These are phyloP conservation scores for Pecoramyces ruminantium DNA, from an alignment of 192 early-diverging fungal species.

Conservation along the genomic window DNA sequence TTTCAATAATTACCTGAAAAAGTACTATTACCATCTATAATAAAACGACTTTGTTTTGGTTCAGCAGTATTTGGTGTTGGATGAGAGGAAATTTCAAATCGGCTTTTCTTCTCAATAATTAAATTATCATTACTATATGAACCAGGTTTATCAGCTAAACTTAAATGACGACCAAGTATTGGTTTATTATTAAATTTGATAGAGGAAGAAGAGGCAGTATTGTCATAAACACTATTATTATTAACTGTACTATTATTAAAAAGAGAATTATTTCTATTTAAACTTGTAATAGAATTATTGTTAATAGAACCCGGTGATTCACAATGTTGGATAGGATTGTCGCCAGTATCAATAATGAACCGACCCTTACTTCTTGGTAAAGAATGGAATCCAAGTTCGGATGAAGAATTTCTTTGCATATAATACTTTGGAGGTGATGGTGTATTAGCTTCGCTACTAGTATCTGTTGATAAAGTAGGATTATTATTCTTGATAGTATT, in stretches of 20 bases:
- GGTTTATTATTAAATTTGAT: not conserved
- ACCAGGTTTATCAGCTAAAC: not conserved
- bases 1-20: too few species aligned
- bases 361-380: not conserved
- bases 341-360: not conserved
- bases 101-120: not conserved
- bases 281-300: not conserved
- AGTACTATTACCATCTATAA: not conserved
- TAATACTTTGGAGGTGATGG: not conserved
- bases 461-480: not conserved
- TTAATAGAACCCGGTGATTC: not conserved
- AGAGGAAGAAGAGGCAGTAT: not conserved
- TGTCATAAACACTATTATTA: not conserved
- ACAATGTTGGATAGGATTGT: not conserved
- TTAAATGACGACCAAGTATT: not conserved
- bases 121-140: not conserved
- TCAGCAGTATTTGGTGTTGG: not conserved
- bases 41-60: not conserved
- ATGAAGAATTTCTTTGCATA: not conserved
- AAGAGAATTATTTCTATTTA: not conserved
- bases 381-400: not conserved
- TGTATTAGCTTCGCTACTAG: not conserved
- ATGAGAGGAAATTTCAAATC: not conserved
- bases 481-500: not conserved
- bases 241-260: not conserved